A percentile compares a stretch with the other conserved stretches of the same genome.
Conservation (phyloP, 23 red algal species). For the Agarophyton chilense region DNA sequence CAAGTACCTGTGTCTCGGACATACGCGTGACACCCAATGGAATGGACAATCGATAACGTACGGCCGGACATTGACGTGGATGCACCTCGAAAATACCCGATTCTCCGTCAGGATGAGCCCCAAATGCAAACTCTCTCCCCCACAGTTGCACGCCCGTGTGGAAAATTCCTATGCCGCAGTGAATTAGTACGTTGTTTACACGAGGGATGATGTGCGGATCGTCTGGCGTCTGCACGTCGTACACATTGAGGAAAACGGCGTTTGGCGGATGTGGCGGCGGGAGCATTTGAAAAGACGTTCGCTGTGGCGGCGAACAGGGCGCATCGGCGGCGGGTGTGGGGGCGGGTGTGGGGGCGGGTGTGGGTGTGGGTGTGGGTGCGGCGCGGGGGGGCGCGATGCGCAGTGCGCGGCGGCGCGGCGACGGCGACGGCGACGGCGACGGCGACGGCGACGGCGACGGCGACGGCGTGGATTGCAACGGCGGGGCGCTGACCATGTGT, state of each 20-base stretch:
- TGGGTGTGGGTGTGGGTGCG: no score
- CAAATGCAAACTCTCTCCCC: conserved; percentile 68
- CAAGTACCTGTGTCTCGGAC: conserved; percentile 32
- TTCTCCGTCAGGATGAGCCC: conserved; percentile 26
- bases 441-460: no score
- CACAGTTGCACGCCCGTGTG: conserved; percentile 70
- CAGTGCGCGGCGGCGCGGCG: no score
- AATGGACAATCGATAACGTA: conserved; percentile 44
- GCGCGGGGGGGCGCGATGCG: no score
- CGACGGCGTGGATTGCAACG: no score
- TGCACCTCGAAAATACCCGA: conserved; percentile 58
- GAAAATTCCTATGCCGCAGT: conserved; percentile 69
- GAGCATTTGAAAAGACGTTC: no score
- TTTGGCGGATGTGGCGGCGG: not conserved
- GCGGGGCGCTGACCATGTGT: no score
- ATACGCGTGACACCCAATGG: conserved; percentile 17
- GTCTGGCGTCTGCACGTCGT: conserved; percentile 64
- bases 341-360: not conserved
- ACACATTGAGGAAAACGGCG: conserved; percentile 66
- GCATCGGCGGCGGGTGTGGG: not conserved
- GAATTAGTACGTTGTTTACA: conserved; percentile 58
- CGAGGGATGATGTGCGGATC: conserved; percentile 61
- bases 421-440: no score
- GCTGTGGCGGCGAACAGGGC: not conserved
- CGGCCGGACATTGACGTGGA: conserved; percentile 52